Evolutionary conservation across 2,329 filamentous ascomycete species (phyloP), one percentile per base, ranked within the genome.

Genomic region (Exophiala bonariae): DNA sequence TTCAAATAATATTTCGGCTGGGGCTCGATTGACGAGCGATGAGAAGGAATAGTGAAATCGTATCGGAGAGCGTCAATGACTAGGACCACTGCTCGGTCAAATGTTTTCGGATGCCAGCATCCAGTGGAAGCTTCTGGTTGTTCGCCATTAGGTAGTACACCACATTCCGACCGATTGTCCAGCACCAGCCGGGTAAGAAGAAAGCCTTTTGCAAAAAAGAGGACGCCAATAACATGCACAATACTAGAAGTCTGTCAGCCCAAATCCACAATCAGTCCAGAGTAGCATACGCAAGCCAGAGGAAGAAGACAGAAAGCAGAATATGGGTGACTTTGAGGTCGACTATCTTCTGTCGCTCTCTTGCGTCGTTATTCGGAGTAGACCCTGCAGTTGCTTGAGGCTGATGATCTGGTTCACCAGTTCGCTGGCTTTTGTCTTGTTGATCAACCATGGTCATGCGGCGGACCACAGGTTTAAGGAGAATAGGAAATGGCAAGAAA

Each of bases 81-180:
- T 46, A 99, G 80, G 18, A 99, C 80, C 37, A 99, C 84, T 9
- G 92, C 91, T 65, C 91, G 93, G 54, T 95, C 82, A 64, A 97
- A 99, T 2, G 83, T 88, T 72, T 89, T 95, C 26, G 90, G 89
- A 66, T 97, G 90, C 93, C 93, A 99, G 77, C 93, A 99, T 56
- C 93, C 93, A 47, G 78, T 75, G 17, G 80, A 66, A 17, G 68
- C 66, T 31, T 71, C 70, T 2, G 69, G 58, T 14, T 57, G 61
- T 49, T 72, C n/a, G 17, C 47, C 56, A 66, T 61, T 50, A 18
- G 93, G 92, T 40, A 87, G 82, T 33, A 74, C 68, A 9, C 74
- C 71, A 66, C 88, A 93, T 48, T 75, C 76, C 10, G 88, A 90
- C 64, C 85, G 86, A 61, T 89, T 81, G 54, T 89, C 84, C 48